Conservation (phyloP, 257 asterid species). For the Verbena officinalis region DNA sequence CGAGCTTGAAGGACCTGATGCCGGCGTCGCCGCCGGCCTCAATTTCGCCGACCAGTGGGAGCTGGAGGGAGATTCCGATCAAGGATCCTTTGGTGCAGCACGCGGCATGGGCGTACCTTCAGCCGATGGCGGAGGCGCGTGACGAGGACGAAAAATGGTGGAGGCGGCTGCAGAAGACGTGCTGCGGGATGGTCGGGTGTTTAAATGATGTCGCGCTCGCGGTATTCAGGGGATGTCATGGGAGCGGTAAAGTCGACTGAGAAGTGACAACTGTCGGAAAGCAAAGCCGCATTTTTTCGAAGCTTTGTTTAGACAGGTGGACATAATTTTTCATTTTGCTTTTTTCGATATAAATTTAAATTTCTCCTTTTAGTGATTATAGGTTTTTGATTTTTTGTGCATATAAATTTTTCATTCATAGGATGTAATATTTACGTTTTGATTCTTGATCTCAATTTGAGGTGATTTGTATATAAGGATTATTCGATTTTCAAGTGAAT, state of each 20-base stretch:
- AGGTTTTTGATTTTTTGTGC: conserved; percentile 10
- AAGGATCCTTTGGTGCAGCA: conserved; percentile 81
- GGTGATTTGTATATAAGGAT: conserved; percentile 3
- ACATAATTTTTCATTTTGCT: background rate
- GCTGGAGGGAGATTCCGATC: conserved; percentile 84
- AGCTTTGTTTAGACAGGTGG: conserved; percentile 33
- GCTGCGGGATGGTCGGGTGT: conserved; percentile 49
- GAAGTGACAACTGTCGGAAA: background rate
- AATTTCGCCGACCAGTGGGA: conserved; percentile 40
- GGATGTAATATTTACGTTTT: background rate
- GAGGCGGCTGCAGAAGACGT: conserved; percentile 38
- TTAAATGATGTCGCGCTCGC: conserved; percentile 49
- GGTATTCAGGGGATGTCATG: conserved; percentile 26
- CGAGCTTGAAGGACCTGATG: conserved; percentile 71
- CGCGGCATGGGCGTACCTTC: conserved; percentile 95
- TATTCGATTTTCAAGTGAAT: too few relatives aligned
- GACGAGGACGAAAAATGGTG: conserved; percentile 38
- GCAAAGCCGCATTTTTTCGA: conserved; percentile 34
- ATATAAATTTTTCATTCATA: conserved; percentile 6
- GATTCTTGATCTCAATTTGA: conserved; percentile 1
- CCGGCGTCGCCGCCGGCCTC: conserved; percentile 44
- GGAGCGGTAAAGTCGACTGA: conserved; percentile 36
- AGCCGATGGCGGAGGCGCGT: conserved; percentile 53
- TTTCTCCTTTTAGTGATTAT: background rate
- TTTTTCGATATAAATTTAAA: background rate